These are phyloP conservation scores for Geotrichum australiense DNA, from an alignment of 1,139 yeast species.

Conservation along the genomic window DNA sequence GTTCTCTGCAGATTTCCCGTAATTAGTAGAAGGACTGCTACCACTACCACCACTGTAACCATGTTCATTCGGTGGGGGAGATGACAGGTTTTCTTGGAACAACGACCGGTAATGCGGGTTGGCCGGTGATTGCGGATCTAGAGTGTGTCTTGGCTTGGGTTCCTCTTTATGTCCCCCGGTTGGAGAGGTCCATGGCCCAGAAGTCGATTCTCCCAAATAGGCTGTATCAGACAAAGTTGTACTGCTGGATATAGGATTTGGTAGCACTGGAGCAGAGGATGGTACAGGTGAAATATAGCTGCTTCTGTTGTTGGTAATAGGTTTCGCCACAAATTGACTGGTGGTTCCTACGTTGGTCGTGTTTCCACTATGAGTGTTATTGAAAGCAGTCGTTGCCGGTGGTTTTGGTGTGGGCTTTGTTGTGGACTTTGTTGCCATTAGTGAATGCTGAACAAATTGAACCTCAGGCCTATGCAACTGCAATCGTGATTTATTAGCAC, in stretches of 20 bases:
- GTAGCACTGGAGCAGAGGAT: slow-evolving; percentile 4
- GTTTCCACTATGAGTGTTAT: neutral
- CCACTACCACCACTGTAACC: no score
- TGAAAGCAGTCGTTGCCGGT: neutral
- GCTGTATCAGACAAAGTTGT: slow-evolving; percentile 1
- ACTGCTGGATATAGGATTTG: slow-evolving; percentile 2
- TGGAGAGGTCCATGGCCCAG: neutral
- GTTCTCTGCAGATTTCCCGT: no score
- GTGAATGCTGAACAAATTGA: slow-evolving; percentile 69
- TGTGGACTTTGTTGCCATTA: slow-evolving; percentile 36
- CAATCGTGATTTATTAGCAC: slow-evolving; percentile 25
- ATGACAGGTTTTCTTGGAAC: neutral
- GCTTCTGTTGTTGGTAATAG: neutral
- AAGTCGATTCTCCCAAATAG: neutral
- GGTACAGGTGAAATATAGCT: neutral
- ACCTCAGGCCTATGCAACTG: slow-evolving; percentile 38
- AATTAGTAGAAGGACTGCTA: no score
- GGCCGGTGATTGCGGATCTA: no score
- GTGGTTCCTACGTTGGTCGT: slow-evolving; percentile 1
- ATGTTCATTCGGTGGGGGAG: no score
- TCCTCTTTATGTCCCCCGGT: neutral
- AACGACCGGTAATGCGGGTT: neutral
- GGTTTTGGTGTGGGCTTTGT: neutral
- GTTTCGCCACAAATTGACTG: neutral
- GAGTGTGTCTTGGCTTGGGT: neutral